Evolutionary conservation across 176 grass and related monocot genomes (phyloP).

Genomic region (Tillandsia fasciculata): DNA sequence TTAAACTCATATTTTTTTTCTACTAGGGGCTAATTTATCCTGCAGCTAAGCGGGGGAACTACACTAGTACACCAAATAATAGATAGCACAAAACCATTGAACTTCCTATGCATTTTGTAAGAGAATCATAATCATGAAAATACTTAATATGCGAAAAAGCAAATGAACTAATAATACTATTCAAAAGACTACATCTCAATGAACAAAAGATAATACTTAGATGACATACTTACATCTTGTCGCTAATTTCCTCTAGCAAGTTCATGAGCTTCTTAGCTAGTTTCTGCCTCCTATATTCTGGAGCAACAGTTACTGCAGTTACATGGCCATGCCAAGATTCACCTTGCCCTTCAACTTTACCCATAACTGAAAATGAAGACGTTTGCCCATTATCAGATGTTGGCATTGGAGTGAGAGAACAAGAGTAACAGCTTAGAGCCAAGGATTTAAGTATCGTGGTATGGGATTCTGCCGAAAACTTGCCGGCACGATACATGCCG

Average conservation of each 20-base stretch:
- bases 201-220: not conserved
- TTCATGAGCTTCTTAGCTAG: conserved; percentile 94
- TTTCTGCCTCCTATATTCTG: conserved; percentile 76
- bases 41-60: too few relatives aligned
- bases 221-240: conserved; percentile 60
- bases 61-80: not conserved
- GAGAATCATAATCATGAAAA: not conserved
- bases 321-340: conserved; percentile 99
- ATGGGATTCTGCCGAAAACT: too few relatives aligned
- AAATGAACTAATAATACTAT: not conserved
- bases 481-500: too few relatives aligned
- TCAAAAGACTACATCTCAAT: not conserved
- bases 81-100: not conserved
- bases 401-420: not conserved
- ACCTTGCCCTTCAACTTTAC: conserved; percentile 98
- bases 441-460: too few relatives aligned
- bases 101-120: not conserved
- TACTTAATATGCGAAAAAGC: not conserved
- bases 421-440: too few relatives aligned
- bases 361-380: conserved; percentile 60
- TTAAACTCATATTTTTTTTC: too few relatives aligned
- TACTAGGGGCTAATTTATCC: too few relatives aligned
- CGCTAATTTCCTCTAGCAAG: conserved; percentile 83
- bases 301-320: conserved; percentile 84
- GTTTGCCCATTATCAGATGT: not conserved